Conservation (phyloP, 2,329 filamentous ascomycete species). For the Ophiocordyceps australis region DNA sequence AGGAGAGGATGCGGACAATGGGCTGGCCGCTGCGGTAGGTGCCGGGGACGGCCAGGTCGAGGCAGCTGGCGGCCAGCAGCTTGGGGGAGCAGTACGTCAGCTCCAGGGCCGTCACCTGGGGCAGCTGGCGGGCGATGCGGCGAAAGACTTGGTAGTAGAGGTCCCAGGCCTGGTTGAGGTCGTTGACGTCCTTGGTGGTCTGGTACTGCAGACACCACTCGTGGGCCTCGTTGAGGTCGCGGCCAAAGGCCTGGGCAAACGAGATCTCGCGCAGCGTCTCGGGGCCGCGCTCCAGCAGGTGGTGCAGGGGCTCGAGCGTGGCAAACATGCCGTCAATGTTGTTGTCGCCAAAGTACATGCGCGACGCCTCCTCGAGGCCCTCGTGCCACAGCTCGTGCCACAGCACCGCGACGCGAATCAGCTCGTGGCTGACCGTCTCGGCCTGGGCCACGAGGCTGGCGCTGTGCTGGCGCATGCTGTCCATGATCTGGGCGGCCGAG, state of each 20-base stretch:
- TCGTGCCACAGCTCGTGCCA: constrained; percentile 99
- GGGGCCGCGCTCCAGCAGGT: constrained; percentile 75
- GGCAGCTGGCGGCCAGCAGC: constrained; percentile 64
- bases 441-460: constrained; percentile 86
- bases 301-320: constrained; percentile 76
- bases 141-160: constrained; percentile 98
- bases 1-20: constrained; percentile 71
- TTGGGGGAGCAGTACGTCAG: constrained; percentile 94
- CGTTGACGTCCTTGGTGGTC: constrained; percentile 73
- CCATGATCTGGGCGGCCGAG: constrained; percentile 88
- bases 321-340: constrained; percentile 97
- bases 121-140: constrained; percentile 82
- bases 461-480: constrained; percentile 92
- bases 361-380: constrained; percentile 86
- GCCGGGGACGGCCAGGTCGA: constrained; percentile 90
- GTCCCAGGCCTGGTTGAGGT: constrained; percentile 97
- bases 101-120: constrained; percentile 82
- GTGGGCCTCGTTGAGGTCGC: constrained; percentile 83
- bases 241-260: constrained; percentile 91
- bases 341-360: constrained; percentile 91
- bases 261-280: constrained; percentile 92
- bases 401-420: constrained; percentile 89
- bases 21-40: constrained; percentile 69
- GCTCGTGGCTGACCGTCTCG: constrained; percentile 83
- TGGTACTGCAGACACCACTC: constrained; percentile 94